phyloP scores from a whole-genome alignment of 495 filamentous ascomycete genomes.

The Talaromyces thailandensis region DNA sequence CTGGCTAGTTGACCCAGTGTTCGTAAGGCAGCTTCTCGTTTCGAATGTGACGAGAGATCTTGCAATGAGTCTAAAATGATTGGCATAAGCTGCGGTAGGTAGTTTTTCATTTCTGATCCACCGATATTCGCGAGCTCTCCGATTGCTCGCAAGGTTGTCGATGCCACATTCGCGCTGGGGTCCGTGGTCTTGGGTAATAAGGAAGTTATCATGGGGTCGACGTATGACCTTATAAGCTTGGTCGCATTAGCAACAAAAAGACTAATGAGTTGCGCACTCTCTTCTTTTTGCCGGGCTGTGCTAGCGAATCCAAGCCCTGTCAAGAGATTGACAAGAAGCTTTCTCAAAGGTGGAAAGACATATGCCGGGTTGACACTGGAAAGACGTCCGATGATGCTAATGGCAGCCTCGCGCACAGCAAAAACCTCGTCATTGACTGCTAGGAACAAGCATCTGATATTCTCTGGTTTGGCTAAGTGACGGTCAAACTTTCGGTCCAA shows the following conservation, averaged over 20 bases:
- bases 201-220: slow-evolving; percentile 86
- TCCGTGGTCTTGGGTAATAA: slow-evolving; percentile 84
- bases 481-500: slow-evolving; percentile 91
- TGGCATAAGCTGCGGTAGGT: slow-evolving; percentile 84
- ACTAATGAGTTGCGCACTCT: slow-evolving; percentile 87
- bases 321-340: slow-evolving; percentile 88
- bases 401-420: slow-evolving; percentile 83
- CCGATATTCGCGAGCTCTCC: slow-evolving; percentile 90
- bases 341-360: slow-evolving; percentile 88
- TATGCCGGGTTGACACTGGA: slow-evolving; percentile 91
- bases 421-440: slow-evolving; percentile 96
- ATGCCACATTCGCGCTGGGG: slow-evolving; percentile 73
- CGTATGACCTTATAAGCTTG: slow-evolving; percentile 85
- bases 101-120: slow-evolving; percentile 79
- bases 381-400: slow-evolving; percentile 89
- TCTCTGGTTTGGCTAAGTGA: slow-evolving; percentile 89
- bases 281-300: slow-evolving; percentile 85
- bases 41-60: slow-evolving; percentile 78
- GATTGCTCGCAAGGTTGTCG: slow-evolving; percentile 85
- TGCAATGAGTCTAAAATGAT: slow-evolving; percentile 89
- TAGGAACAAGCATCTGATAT: slow-evolving; percentile 89
- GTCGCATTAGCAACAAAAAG: slow-evolving; percentile 86
- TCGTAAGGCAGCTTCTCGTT: slow-evolving; percentile 82
- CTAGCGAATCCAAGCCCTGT: slow-evolving; percentile 96
- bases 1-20: slow-evolving; percentile 88